Evolutionary conservation across 805 yeast genomes (phyloP).

Genomic region (Hemisphaericaspora nanyangensis): DNA sequence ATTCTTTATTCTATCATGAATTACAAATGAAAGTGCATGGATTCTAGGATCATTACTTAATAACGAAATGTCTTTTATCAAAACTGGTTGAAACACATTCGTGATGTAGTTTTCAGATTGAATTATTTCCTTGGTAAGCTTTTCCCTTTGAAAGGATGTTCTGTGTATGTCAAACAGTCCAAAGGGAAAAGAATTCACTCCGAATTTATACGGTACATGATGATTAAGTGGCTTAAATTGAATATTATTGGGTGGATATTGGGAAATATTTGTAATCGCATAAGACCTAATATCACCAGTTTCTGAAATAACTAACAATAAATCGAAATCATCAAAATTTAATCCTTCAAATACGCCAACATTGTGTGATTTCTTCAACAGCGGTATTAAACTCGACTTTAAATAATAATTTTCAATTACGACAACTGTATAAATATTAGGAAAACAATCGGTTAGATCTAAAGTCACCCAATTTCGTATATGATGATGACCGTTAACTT

Average conservation of each 20-base stretch:
- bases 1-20: constrained; percentile 36
- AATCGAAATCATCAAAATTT: constrained; percentile 14
- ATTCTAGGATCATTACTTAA: constrained; percentile 9
- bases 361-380: neutral
- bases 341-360: constrained; percentile 2
- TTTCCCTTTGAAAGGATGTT: neutral
- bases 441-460: constrained; percentile 22
- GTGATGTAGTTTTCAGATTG: constrained; percentile 12
- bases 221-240: constrained; percentile 32
- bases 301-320: constrained; percentile 39
- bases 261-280: constrained; percentile 48
- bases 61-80: constrained; percentile 11
- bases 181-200: constrained; percentile 12
- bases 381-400: constrained; percentile 17
- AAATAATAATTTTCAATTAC: constrained; percentile 38
- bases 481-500: constrained; percentile 52
- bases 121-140: constrained; percentile 6
- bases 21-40: constrained; percentile 16
- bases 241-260: constrained; percentile 54
- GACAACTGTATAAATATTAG: constrained; percentile 16
- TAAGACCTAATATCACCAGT: constrained; percentile 41
- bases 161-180: neutral
- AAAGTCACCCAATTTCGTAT: constrained; percentile 55
- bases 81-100: constrained; percentile 14
- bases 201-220: constrained; percentile 7